Evolutionary conservation across 192 early-diverging fungal species (phyloP), one percentile per base, ranked within the genome.

Genomic region (Umbelopsis sp.): DNA sequence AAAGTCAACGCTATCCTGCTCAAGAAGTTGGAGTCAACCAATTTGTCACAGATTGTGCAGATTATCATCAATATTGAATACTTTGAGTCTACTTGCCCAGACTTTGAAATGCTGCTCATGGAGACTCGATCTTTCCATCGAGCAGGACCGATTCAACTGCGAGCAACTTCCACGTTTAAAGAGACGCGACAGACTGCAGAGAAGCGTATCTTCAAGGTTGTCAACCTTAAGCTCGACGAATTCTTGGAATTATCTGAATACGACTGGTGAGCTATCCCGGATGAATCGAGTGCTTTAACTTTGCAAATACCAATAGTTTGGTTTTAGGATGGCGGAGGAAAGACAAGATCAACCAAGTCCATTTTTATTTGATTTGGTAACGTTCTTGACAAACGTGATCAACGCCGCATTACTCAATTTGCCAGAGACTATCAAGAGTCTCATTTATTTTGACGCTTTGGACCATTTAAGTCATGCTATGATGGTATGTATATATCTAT

Each of bases 201-300:
- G 68, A 92, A 94, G 71, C 87, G 92, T 29, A 90, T 95, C 45
- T 91, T 90, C 49, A 87, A 91, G 49, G 74, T 95, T 1, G 87
- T 96, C 32, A 90, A 95, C 70, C 82, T 84, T 54, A 96, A 94
- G 68, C 85, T 93, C 69, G 93, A 95, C 70, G 87, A 90, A 32
- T 93, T 93, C 66, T 77, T 96, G 29, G 91, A 95, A 45, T 65
- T 93, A 12, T 90, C 90, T 12, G 92, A 93, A 73, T 96, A 95
- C 74, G 92, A 96, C 36, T 96, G 94, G 94, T 91, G 80, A 34
- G 67, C 25, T 81, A 12, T 21, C 9, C 49, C 47, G 29, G 14
- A 11, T 41, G 7, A 1, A 11, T 11, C 38, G 12, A 0, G 5
- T 41, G 38, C 38, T 11, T 6, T 11, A 11, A 11, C 12, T 11